Evolutionary conservation across 495 filamentous ascomycete genomes (phyloP).

Genomic region (Penicillium chermesinum): DNA sequence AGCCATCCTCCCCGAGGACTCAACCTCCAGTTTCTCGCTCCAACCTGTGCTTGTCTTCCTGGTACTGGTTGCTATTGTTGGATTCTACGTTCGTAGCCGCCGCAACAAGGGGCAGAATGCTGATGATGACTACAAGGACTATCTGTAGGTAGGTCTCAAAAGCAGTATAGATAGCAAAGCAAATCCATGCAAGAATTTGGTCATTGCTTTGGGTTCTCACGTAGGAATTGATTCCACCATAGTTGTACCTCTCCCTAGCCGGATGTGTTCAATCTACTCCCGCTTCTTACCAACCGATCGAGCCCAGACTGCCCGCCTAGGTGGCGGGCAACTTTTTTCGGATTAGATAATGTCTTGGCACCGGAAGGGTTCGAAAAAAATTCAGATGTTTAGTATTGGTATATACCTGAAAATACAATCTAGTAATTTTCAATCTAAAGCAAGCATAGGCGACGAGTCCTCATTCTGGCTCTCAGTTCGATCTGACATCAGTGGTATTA

Average conservation of each 20-base stretch:
- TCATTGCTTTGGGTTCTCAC: no score
- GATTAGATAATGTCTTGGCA: neutral
- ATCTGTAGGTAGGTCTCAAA: neutral
- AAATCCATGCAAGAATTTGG: no score
- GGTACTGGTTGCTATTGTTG: constrained; percentile 34
- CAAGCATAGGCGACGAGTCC: no score
- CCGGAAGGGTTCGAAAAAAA: constrained; percentile 17
- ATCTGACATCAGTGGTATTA: no score
- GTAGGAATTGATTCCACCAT: no score
- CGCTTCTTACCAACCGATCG: constrained; percentile 36
- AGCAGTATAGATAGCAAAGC: neutral
- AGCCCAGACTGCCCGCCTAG: constrained; percentile 9
- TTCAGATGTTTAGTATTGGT: constrained; percentile 12
- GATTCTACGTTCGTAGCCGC: constrained; percentile 30
- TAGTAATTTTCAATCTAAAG: no score
- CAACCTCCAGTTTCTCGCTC: constrained; percentile 22
- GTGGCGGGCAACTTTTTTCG: constrained; percentile 1
- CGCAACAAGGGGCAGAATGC: constrained; percentile 14
- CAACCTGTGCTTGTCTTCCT: constrained; percentile 41
- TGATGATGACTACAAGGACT: constrained; percentile 4
- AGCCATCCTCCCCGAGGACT: constrained; percentile 12
- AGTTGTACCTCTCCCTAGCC: no score
- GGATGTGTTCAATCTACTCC: no score
- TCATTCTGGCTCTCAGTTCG: no score
- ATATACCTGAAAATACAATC: no score